Base-by-base conservation (phyloP, 1,284 basidiomycete species). In the Kwoniella shivajii region DNA sequence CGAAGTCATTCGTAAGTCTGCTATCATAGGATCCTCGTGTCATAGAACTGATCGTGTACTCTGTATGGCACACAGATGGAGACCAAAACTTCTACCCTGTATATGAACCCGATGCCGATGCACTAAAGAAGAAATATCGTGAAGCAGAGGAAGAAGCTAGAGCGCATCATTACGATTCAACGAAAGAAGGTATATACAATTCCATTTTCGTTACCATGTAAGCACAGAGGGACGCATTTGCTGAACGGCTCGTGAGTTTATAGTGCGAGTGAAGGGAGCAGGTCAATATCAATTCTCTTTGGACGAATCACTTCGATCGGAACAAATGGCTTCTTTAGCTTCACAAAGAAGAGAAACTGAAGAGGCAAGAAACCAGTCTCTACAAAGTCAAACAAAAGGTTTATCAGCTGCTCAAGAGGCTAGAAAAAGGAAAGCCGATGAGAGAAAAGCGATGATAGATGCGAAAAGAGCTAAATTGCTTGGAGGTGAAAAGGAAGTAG, bases 241-340 rank as follows among this genome's bases (percentile, higher is more conserved):
- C 41, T 22, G 11, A 42, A n/a, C n/a, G n/a, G n/a, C n/a, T n/a
- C 14, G 7, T 10, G 10, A 26, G 10, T 4, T 16, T 37, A 18
- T 48, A 77, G 76, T 78, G 10, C 88, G 94, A 7, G 84, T 87
- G n/a, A 87, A 87, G 68, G 94, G 90, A 31, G 92, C 93, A 0
- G 93, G 85, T 0, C 90, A 89, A 78, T 95, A 94, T 73, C 86
- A 89, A 68, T 94, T 98, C 74, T 89, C 90, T 2, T 82, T 75
- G 0, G 90, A 95, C 67, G 89, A 92, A 66, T 86, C 88, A 57
- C 84, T 82, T 29, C 83, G 94, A 31, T 77, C 77, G 60, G 78
- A 79, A 52, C 87, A 96, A 77, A 89, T 93, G 89, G 87, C 89
- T 48, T 86, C 87, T 48, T 77, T 98, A 14, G 84, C 82, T 43